Conservation (phyloP, 2,329 filamentous ascomycete genomes). For the Chlorencoelia australis region DNA sequence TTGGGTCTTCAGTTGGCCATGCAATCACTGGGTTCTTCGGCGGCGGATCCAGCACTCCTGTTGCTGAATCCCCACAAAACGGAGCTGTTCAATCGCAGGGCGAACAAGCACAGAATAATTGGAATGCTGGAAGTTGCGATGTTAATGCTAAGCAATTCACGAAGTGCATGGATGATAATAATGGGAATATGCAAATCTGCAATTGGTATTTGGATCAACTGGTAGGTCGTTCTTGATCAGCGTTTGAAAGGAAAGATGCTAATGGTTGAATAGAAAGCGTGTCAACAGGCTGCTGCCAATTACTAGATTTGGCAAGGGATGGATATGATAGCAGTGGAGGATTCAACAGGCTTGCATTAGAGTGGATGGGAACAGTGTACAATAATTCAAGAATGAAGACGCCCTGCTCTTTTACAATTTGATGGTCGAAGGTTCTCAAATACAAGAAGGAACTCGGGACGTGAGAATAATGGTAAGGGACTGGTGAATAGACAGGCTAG, state of each 20-base stretch:
- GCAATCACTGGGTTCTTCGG: slow-evolving; percentile 83
- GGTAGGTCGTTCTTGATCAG: slow-evolving; percentile 28
- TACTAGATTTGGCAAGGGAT: slow-evolving; percentile 7
- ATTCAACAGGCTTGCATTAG: too few relatives aligned
- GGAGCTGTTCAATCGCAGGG: slow-evolving; percentile 42
- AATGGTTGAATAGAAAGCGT: slow-evolving; percentile 53
- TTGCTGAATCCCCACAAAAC: slow-evolving; percentile 38
- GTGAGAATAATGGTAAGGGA: slow-evolving; percentile 8
- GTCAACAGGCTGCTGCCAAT: slow-evolving; percentile 59
- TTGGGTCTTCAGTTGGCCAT: slow-evolving; percentile 91
- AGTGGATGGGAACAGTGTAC: too few relatives aligned
- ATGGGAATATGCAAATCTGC: slow-evolving; percentile 90
- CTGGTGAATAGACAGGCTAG: slow-evolving; percentile 1
- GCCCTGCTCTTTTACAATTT: too few relatives aligned
- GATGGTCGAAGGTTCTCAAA: too few relatives aligned
- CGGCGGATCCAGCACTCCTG: slow-evolving; percentile 54
- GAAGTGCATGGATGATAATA: slow-evolving; percentile 91
- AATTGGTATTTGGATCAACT: slow-evolving; percentile 98
- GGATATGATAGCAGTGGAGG: too few relatives aligned
- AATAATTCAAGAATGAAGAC: too few relatives aligned
- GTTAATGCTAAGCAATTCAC: slow-evolving; percentile 78
- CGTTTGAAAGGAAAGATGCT: slow-evolving; percentile 22
- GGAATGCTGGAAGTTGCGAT: slow-evolving; percentile 59
- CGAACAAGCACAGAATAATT: slow-evolving; percentile 42
- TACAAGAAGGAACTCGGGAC: slow-evolving; percentile 13